A percentile compares a stretch with the other conserved stretches of the same genome.
These are phyloP conservation scores for Lipomyces spencermartinsiae DNA, from an alignment of 805 yeast species.

Conservation along the genomic window DNA sequence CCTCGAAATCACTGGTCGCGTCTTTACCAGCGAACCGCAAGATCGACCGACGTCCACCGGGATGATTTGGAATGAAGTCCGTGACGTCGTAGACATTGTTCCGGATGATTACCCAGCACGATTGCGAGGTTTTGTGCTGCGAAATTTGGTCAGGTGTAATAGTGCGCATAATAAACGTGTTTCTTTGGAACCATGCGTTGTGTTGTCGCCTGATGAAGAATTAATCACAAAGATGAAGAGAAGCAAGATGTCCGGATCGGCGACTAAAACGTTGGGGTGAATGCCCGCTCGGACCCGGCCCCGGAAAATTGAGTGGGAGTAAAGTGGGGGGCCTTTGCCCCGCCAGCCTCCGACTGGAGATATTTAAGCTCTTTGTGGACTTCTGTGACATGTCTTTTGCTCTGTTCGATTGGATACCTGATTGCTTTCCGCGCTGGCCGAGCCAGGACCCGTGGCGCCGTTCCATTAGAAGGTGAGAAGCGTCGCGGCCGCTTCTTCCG, in stretches of 20 bases:
- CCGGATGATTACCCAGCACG: slow-evolving; percentile 47
- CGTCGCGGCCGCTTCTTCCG: slow-evolving; percentile 31
- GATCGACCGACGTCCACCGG: slow-evolving; percentile 59
- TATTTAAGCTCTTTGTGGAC: too few species aligned
- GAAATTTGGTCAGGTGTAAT: slow-evolving; percentile 38
- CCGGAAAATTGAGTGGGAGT: background rate
- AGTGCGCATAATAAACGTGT: slow-evolving; percentile 5
- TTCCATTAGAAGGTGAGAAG: slow-evolving; percentile 27
- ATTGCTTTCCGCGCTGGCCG: slow-evolving; percentile 29
- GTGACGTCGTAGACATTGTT: slow-evolving; percentile 50
- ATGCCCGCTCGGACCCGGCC: too few species aligned
- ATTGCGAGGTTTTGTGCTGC: slow-evolving; percentile 39
- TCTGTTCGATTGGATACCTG: slow-evolving; percentile 45
- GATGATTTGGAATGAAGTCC: slow-evolving; percentile 46
- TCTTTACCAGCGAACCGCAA: slow-evolving; percentile 58
- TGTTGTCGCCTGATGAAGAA: too few species aligned
- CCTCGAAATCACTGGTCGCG: slow-evolving; percentile 50
- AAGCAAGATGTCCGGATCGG: too few species aligned
- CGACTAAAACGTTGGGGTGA: background rate
- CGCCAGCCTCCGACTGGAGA: too few species aligned
- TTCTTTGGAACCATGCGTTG: background rate
- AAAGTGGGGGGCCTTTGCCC: background rate
- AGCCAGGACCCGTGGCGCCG: slow-evolving; percentile 24
- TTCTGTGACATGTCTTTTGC: slow-evolving; percentile 47
- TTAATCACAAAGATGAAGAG: too few species aligned